Conservation (phyloP, 2,329 filamentous ascomycete species). For the Ophiocordyceps sinensis region DNA sequence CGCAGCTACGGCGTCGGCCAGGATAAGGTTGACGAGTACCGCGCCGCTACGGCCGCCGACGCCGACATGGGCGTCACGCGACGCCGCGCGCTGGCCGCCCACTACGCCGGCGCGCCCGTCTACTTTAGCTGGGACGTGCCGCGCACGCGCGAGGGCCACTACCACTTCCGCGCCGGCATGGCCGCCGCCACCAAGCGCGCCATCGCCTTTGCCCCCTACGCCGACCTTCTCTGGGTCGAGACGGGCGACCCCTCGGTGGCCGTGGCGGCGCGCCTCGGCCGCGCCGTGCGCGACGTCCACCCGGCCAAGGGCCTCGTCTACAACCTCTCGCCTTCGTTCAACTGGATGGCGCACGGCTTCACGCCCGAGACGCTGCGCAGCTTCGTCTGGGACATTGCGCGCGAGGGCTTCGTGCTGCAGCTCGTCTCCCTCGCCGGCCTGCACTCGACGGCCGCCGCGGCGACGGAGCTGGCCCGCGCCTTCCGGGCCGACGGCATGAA, state of each 20-base stretch:
- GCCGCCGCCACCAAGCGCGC: slow-evolving; percentile 82
- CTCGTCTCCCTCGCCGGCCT: slow-evolving; percentile 52
- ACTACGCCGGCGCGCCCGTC: slow-evolving; percentile 52
- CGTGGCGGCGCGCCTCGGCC: slow-evolving; percentile 61
- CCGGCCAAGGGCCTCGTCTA: slow-evolving; percentile 88
- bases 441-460: slow-evolving; percentile 49
- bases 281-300: slow-evolving; percentile 52
- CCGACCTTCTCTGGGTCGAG: slow-evolving; percentile 94
- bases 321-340: slow-evolving; percentile 93
- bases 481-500: slow-evolving; percentile 93
- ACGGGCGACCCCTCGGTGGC: slow-evolving; percentile 77
- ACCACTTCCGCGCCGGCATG: slow-evolving; percentile 79
- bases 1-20: slow-evolving; percentile 47
- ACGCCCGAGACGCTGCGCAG: slow-evolving; percentile 66
- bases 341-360: slow-evolving; percentile 96
- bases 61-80: slow-evolving; percentile 65
- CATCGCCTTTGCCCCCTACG: slow-evolving; percentile 79
- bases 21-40: slow-evolving; percentile 53
- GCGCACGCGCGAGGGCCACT: slow-evolving; percentile 84
- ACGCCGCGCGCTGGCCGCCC: slow-evolving; percentile 56
- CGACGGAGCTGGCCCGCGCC: slow-evolving; percentile 59
- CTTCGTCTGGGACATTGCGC: slow-evolving; percentile 93
- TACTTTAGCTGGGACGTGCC: slow-evolving; percentile 86
- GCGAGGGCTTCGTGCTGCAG: slow-evolving; percentile 65
- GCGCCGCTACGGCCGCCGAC: slow-evolving; percentile 44